Percentiles rank a stretch among this genome's conserved stretches.
Conservation (phyloP, 2,329 filamentous ascomycete species). For the Calonectria leucothoes region DNA sequence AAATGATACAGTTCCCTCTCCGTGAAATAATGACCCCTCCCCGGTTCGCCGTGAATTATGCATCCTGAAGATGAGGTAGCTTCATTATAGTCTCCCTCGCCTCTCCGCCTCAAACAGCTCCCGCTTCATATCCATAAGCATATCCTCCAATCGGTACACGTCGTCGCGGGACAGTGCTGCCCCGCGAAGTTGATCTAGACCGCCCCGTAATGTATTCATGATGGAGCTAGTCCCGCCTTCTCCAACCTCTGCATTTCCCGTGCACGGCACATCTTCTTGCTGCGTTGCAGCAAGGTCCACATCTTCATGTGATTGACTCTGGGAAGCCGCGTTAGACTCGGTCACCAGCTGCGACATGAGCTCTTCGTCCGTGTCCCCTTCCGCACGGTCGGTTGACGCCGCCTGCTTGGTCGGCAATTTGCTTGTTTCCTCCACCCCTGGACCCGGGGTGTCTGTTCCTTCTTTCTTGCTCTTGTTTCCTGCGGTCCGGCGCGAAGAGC, state of each 20-base stretch:
- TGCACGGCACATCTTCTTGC: constrained; percentile 7
- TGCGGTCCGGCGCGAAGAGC: constrained; percentile 39
- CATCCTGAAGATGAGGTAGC: constrained; percentile 25
- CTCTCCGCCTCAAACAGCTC: constrained; percentile 78
- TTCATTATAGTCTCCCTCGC: constrained; percentile 62
- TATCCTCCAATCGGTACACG: constrained; percentile 78
- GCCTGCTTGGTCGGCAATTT: constrained; percentile 1
- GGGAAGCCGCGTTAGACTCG: constrained; percentile 54
- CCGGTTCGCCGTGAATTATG: constrained; percentile 32
- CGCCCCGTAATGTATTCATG: constrained; percentile 47
- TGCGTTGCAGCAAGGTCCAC: constrained; percentile 32
- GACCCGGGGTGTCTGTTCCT: constrained; percentile 20
- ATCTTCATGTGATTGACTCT: constrained; percentile 41
- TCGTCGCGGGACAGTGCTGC: constrained; percentile 72
- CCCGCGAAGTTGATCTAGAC: constrained; percentile 68
- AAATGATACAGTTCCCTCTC: constrained; percentile 24
- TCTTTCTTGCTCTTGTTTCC: constrained; percentile 31
- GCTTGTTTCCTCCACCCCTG: constrained; percentile 24
- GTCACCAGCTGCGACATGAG: constrained; percentile 54
- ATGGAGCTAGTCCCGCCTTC: constrained; percentile 38
- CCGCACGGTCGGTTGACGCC: background rate
- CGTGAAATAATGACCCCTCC: constrained; percentile 17
- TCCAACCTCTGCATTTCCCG: constrained; percentile 17
- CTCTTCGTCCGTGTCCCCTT: constrained; percentile 54
- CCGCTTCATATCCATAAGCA: constrained; percentile 82